A percentile compares a stretch with the other conserved stretches of the same genome.
Evolutionary conservation across 2,329 filamentous ascomycete genomes (phyloP).

Genomic region (Sclerotinia nivalis): DNA sequence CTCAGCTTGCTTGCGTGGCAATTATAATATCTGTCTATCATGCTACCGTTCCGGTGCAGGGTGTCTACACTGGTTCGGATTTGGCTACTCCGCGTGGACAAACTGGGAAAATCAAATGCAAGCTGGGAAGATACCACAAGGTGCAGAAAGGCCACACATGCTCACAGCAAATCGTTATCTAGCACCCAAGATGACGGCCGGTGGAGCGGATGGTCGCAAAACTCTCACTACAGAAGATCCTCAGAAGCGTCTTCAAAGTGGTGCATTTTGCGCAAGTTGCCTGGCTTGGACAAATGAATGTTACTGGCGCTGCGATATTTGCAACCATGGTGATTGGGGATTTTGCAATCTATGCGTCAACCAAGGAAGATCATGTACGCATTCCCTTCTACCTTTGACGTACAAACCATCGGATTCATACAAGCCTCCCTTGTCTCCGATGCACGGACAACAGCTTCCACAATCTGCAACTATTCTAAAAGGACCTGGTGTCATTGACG

Average conservation of each 20-base stretch:
- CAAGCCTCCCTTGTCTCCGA: conserved; percentile 45
- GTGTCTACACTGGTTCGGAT: conserved; percentile 86
- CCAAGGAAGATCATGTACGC: conserved; percentile 76
- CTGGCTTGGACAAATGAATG: conserved; percentile 73
- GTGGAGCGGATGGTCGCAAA: conserved; percentile 56
- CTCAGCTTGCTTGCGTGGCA: conserved; percentile 64
- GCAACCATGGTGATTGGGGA: conserved; percentile 93
- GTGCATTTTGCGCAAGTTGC: conserved; percentile 83
- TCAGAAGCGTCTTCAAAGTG: conserved; percentile 66
- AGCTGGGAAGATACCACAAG: conserved; percentile 35
- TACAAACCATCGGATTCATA: conserved; percentile 51
- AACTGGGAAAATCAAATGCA: conserved; percentile 61
- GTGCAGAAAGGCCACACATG: conserved; percentile 55
- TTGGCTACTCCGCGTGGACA: conserved; percentile 69
- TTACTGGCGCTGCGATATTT: conserved; percentile 85
- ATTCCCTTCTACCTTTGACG: conserved; percentile 74
- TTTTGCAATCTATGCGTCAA: conserved; percentile 90
- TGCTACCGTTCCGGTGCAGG: conserved; percentile 79
- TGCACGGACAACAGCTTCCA: conserved; percentile 47
- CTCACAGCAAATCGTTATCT: conserved; percentile 59
- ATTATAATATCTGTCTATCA: conserved; percentile 75
- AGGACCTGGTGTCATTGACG: conserved; percentile 48
- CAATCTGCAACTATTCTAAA: conserved; percentile 51
- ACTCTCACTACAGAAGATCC: conserved; percentile 69
- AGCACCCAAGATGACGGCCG: conserved; percentile 51